Percentiles rank a stretch among this genome's conserved stretches.
phyloP scores from a whole-genome alignment of 2,329 filamentous ascomycete genomes.

The Ophiostoma fasciatum region DNA sequence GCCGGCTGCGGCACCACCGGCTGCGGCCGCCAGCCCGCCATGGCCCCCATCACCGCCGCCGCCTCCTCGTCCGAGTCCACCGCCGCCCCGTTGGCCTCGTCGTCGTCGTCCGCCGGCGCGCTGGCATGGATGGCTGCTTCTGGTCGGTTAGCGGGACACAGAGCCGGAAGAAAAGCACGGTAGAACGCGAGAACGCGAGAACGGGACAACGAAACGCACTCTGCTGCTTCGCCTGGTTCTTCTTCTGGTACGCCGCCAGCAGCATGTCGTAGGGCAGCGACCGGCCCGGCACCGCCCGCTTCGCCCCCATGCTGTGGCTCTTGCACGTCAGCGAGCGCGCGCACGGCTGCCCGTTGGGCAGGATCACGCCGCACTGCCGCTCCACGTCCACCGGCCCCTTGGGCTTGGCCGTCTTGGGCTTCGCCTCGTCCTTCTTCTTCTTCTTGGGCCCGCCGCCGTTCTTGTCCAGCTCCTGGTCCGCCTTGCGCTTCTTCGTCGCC shows the following conservation, averaged over 20 bases:
- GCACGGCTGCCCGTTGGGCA: constrained; percentile 76
- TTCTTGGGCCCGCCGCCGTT: constrained; percentile 76
- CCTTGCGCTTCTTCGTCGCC: constrained; percentile 55
- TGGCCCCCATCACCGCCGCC: constrained; percentile 69
- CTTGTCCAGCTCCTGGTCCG: constrained; percentile 63
- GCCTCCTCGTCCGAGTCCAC: constrained; percentile 94
- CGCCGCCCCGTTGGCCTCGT: constrained; percentile 63
- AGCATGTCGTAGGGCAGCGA: constrained; percentile 89
- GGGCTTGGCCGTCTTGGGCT: constrained; percentile 67
- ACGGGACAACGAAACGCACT: constrained; percentile 21
- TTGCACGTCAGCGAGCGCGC: constrained; percentile 86
- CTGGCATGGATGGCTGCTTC: constrained; percentile 92
- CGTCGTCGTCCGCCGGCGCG: constrained; percentile 73
- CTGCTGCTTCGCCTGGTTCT: constrained; percentile 96
- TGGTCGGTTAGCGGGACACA: constrained; percentile 20
- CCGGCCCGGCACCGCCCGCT: constrained; percentile 72
- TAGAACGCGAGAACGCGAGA: no score
- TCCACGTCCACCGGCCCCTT: constrained; percentile 93
- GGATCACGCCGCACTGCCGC: constrained; percentile 76
- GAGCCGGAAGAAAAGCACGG: no score
- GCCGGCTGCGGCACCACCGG: constrained; percentile 56
- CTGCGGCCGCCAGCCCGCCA: constrained; percentile 61
- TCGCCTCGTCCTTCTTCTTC: constrained; percentile 90
- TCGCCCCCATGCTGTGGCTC: constrained; percentile 88
- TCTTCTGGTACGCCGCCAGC: constrained; percentile 80